A percentile compares a stretch with the other conserved stretches of the same genome.
Conservation (phyloP, 768 basidiomycete genomes). For the Lactarius deliciosus region DNA sequence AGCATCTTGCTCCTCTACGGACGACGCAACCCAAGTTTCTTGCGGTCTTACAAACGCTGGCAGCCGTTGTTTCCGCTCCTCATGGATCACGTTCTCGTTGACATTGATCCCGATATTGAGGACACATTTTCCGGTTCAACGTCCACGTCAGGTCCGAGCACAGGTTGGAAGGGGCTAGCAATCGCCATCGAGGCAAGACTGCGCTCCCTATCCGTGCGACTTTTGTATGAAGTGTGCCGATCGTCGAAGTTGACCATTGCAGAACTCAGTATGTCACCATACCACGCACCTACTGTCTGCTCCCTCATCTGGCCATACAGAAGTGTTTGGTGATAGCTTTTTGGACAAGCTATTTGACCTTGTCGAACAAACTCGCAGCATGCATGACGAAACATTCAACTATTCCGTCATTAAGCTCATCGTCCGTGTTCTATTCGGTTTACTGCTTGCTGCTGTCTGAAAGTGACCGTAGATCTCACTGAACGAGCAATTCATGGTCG, state of each 20-base stretch:
- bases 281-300: neutral
- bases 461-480: slow-evolving; percentile 64
- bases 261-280: slow-evolving; percentile 67
- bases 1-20: slow-evolving; percentile 77
- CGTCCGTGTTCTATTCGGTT: slow-evolving; percentile 47
- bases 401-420: slow-evolving; percentile 94
- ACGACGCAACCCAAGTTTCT: slow-evolving; percentile 61
- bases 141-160: slow-evolving; percentile 38
- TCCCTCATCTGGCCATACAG: slow-evolving; percentile 41
- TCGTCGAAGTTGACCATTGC: slow-evolving; percentile 78
- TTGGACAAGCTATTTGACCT: slow-evolving; percentile 90
- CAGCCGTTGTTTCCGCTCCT: slow-evolving; percentile 73
- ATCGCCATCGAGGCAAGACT: slow-evolving; percentile 86
- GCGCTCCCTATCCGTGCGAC: slow-evolving; percentile 62
- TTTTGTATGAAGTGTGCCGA: slow-evolving; percentile 91
- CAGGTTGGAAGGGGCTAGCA: slow-evolving; percentile 35
- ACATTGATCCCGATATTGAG: slow-evolving; percentile 76
- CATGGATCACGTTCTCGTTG: slow-evolving; percentile 82
- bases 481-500: slow-evolving; percentile 99
- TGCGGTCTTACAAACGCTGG: slow-evolving; percentile 84
- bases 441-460: slow-evolving; percentile 18
- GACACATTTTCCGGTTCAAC: slow-evolving; percentile 40
- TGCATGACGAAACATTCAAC: slow-evolving; percentile 90
- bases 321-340: slow-evolving; percentile 77
- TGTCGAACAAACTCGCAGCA: slow-evolving; percentile 86